Conservation (phyloP, 148 eudicot genomes). For the Rhododendron simsii region DNA sequence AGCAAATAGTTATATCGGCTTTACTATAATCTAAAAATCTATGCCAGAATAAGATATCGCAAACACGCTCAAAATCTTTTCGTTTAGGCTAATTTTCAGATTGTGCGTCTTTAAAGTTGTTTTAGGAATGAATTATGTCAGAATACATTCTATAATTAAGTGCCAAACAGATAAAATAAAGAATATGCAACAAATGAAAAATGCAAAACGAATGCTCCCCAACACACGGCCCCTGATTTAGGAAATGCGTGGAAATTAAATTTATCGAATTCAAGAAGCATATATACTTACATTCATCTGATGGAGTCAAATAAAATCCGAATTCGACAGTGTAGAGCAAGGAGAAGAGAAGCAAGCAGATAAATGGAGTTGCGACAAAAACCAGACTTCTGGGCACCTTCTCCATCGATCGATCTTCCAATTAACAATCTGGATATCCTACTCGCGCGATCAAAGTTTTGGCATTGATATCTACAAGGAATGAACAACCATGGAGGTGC, state of each 20-base stretch:
- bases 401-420: not conserved
- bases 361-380: not conserved
- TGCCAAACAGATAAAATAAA: not conserved
- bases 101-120: not conserved
- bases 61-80: too few relatives aligned
- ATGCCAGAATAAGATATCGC: too few relatives aligned
- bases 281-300: constrained; percentile 14
- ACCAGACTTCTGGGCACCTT: constrained; percentile 4
- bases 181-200: not conserved
- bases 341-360: constrained; percentile 1
- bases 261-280: not conserved
- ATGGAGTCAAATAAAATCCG: not conserved
- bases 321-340: constrained; percentile 12
- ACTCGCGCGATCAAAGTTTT: not conserved
- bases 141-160: too few relatives aligned
- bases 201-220: not conserved
- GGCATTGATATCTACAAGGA: not conserved
- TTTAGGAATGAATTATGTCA: not conserved
- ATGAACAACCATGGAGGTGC: not conserved
- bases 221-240: not conserved
- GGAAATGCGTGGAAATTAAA: too few relatives aligned
- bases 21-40: too few relatives aligned
- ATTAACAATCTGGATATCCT: not conserved
- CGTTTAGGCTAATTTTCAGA: too few relatives aligned
- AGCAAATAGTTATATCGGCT: too few relatives aligned